Evolutionary conservation across 306 rosid genomes (phyloP).

Genomic region (Quercus bicolor): DNA sequence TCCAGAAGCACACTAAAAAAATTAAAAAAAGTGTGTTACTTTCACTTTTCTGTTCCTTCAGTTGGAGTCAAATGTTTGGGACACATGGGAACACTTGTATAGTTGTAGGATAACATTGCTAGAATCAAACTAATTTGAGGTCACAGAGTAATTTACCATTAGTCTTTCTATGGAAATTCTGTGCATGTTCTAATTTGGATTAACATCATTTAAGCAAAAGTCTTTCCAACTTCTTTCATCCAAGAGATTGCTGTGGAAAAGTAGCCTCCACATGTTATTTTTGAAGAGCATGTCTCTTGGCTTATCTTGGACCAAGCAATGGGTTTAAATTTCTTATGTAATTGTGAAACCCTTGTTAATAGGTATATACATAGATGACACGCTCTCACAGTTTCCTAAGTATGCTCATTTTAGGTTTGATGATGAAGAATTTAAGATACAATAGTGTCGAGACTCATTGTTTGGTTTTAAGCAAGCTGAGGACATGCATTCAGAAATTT

Average conservation of each 20-base stretch:
- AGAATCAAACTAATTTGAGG: background rate
- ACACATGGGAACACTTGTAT: background rate
- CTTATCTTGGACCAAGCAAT: background rate
- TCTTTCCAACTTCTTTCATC: background rate
- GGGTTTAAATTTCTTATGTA: background rate
- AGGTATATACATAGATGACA: background rate
- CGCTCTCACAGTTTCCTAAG: background rate
- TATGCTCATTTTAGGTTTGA: background rate
- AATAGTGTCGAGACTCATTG: background rate
- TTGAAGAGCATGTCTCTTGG: background rate
- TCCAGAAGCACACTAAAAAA: background rate
- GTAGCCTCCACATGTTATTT: background rate
- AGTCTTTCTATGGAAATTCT: background rate
- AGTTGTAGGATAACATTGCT: background rate
- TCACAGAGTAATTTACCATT: background rate
- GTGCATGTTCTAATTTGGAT: background rate
- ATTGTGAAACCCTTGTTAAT: background rate
- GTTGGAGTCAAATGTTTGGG: background rate
- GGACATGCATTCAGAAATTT: background rate
- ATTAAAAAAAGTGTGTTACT: slow-evolving; percentile 2
- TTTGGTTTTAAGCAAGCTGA: background rate
- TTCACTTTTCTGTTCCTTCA: slow-evolving; percentile 5
- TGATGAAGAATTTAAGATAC: background rate
- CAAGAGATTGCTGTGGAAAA: background rate
- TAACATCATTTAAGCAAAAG: background rate